Base-by-base conservation (phyloP, 306 rosid species). In the Quercus rubra region DNA sequence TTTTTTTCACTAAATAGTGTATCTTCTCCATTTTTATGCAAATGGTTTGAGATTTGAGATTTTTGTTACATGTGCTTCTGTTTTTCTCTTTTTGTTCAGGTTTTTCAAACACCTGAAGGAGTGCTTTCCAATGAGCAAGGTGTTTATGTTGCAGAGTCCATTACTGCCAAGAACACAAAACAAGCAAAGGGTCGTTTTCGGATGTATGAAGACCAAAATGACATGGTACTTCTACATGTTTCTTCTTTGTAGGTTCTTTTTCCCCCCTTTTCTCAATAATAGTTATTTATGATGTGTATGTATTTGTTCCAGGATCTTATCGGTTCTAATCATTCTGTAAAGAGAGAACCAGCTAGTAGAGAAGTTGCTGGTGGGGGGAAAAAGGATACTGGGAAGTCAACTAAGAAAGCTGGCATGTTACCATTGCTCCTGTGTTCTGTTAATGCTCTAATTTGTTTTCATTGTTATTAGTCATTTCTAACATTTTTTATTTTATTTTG, bases 61-160 rank as follows among this genome's bases (percentile, higher is more conserved):
- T 30, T 66, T 6, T 41, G 31, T 33, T 63, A 57, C 64, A 23
- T 74, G 18, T 63, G 15, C 41, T 73, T 57, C 51, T 17, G 33
- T 35, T 76, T 41, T 62, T 54, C 70, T 55, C 43, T 33, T 74
- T 18, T 59, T 74, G 72, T 75, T 83, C 94, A 95, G 99, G 88
- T 95, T 70, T 93, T 90, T 76, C 85, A n/a, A 59, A 91, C 99
- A 73, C 98, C 99, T 71, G 98, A 95, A 82, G 98, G 99, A 74
- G 59, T 84, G 85, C 91, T 95, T 84, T 95, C 99, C 62, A 84
- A 83, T 21, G 99, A 95, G 91, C 94, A 89, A 90, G 99, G 99
- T 66, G 88, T 95, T 80, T 95, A 95, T 79, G 77, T 90, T 86
- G 98, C 99, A 13, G 98, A 95, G 84, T 86, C 98, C 78, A 86